phyloP scores from a whole-genome alignment of 768 basidiomycete genomes.

The Tricholoma terreum region DNA sequence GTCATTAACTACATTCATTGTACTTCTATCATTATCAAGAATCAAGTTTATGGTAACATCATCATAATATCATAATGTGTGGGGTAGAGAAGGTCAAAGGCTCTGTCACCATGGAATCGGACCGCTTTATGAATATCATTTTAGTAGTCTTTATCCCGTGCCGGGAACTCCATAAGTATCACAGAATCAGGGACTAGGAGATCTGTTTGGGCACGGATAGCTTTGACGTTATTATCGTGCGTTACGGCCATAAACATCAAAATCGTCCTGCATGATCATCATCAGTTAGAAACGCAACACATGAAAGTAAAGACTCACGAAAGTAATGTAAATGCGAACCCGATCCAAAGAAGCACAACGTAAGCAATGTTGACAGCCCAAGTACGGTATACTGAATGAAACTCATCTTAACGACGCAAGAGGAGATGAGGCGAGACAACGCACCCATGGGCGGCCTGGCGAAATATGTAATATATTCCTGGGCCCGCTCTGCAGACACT shows the following conservation, averaged over 20 bases:
- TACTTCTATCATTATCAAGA: no score
- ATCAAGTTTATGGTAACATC: no score
- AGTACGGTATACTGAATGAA: conserved; percentile 22
- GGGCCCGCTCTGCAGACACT: conserved; percentile 11
- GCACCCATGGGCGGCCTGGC: conserved; percentile 26
- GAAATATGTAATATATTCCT: conserved; percentile 18
- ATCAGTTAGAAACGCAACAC: background rate
- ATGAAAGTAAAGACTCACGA: conserved; percentile 16
- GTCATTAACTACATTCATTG: no score
- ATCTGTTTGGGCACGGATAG: background rate
- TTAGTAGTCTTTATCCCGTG: background rate
- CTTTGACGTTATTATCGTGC: background rate
- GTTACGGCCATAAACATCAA: conserved; percentile 1
- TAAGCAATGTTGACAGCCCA: conserved; percentile 32
- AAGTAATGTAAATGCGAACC: conserved; percentile 23
- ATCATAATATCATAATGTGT: no score
- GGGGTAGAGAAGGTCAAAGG: background rate
- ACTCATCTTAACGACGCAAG: background rate
- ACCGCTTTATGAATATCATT: background rate
- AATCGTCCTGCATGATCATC: background rate
- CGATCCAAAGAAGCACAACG: conserved; percentile 31
- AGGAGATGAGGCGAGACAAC: conserved; percentile 1
- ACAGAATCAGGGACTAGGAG: background rate
- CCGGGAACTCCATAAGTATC: background rate
- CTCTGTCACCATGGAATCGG: background rate